phyloP scores from a whole-genome alignment of 2,329 filamentous ascomycete species.

The Sporothrix phasma region DNA sequence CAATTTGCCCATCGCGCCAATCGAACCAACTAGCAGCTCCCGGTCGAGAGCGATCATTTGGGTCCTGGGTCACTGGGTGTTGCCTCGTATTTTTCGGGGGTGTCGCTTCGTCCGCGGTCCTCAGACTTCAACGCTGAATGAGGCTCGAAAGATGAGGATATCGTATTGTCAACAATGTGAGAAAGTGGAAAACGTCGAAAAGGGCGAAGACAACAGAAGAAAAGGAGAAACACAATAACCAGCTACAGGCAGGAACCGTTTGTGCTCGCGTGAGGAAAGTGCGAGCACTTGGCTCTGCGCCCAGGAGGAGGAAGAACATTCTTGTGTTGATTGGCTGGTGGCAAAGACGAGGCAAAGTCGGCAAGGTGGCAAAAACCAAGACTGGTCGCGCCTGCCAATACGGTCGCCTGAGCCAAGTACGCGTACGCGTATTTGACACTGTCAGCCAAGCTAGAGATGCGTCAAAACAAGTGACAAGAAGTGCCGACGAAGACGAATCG shows the following conservation, averaged over 20 bases:
- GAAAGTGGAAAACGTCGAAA: background rate
- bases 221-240: no score
- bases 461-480: background rate
- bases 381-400: background rate
- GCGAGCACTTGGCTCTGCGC: background rate
- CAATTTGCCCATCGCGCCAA: background rate
- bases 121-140: background rate
- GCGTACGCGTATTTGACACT: background rate
- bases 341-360: background rate
- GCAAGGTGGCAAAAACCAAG: background rate
- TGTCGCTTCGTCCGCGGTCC: background rate
- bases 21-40: background rate
- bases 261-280: background rate
- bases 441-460: background rate
- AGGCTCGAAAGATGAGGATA: background rate
- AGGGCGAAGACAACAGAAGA: no score
- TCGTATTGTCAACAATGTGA: background rate
- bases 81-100: background rate
- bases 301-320: background rate
- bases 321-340: no score
- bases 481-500: background rate
- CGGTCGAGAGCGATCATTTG: background rate
- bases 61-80: background rate
- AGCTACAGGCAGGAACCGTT: background rate
- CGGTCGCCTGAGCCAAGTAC: background rate